Evolutionary conservation across 2,329 filamentous ascomycete genomes (phyloP).

Genomic region (Zelopaecilomyces penicillatus): DNA sequence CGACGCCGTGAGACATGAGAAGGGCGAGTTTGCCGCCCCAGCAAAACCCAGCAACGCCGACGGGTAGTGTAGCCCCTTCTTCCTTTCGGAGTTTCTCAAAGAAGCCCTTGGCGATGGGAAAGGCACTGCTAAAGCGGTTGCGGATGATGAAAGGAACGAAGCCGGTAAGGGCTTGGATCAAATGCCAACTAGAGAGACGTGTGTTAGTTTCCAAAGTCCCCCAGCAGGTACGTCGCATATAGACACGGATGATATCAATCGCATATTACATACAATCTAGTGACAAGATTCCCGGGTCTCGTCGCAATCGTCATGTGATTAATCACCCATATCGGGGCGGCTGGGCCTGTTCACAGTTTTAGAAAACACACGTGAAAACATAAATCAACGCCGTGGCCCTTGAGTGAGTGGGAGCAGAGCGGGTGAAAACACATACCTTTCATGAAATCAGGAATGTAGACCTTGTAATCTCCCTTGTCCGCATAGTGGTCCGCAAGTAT

Average conservation of each 20-base stretch:
- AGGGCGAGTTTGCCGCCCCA: slow-evolving; percentile 53
- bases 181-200: slow-evolving; percentile 15
- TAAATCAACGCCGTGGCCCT: not conserved
- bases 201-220: not conserved
- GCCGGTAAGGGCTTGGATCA: slow-evolving; percentile 15
- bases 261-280: too few species aligned
- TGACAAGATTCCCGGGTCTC: too few species aligned
- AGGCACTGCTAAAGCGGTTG: slow-evolving; percentile 22
- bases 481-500: slow-evolving; percentile 47
- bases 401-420: not conserved
- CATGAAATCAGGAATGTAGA: slow-evolving; percentile 52
- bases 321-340: too few species aligned
- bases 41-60: slow-evolving; percentile 53
- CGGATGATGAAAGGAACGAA: slow-evolving; percentile 24
- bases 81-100: slow-evolving; percentile 28
- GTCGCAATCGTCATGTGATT: too few species aligned
- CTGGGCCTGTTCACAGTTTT: too few species aligned
- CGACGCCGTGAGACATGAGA: slow-evolving; percentile 34
- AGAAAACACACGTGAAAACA: too few species aligned
- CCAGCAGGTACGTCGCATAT: too few species aligned
- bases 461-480: slow-evolving; percentile 38
- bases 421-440: slow-evolving; percentile 16
- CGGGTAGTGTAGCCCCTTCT: slow-evolving; percentile 20
- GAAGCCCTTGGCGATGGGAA: slow-evolving; percentile 27
- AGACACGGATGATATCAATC: too few species aligned